Evolutionary conservation across 2,329 filamentous ascomycete genomes (phyloP).

Genomic region (Aspergillus versicolor): DNA sequence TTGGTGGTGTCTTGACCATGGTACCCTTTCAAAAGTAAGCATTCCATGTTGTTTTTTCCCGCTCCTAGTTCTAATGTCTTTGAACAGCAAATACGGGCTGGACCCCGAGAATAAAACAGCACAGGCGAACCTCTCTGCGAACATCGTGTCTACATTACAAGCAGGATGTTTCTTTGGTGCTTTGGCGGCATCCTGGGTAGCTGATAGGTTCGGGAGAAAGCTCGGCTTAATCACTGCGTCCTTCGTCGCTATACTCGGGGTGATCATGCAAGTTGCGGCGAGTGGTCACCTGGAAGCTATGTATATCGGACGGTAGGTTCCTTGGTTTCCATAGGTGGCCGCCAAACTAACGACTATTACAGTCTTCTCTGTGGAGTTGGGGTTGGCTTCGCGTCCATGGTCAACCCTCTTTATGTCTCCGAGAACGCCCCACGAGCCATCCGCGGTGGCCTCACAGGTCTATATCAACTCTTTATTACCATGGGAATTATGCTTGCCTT

Average conservation of each 20-base stretch:
- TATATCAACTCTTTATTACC: conserved; percentile 61
- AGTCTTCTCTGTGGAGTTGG: conserved; percentile 32
- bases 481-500: conserved; percentile 43
- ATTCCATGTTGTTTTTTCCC: neutral
- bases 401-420: conserved; percentile 61
- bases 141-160: conserved; percentile 71
- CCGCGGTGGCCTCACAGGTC: conserved; percentile 59
- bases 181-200: conserved; percentile 46
- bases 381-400: conserved; percentile 53
- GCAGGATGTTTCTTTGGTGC: conserved; percentile 67
- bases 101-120: conserved; percentile 40
- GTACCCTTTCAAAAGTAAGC: conserved; percentile 55
- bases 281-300: conserved; percentile 61
- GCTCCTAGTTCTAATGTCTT: neutral
- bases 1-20: conserved; percentile 66
- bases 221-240: conserved; percentile 57
- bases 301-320: conserved; percentile 61
- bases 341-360: neutral
- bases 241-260: conserved; percentile 59
- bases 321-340: neutral
- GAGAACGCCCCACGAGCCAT: conserved; percentile 61
- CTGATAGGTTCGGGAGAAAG: conserved; percentile 55
- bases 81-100: conserved; percentile 54
- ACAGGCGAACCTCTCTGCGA: conserved; percentile 59
- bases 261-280: conserved; percentile 64